Evolutionary conservation across 306 rosid genomes (phyloP).

Genomic region (Prosopis cineraria): DNA sequence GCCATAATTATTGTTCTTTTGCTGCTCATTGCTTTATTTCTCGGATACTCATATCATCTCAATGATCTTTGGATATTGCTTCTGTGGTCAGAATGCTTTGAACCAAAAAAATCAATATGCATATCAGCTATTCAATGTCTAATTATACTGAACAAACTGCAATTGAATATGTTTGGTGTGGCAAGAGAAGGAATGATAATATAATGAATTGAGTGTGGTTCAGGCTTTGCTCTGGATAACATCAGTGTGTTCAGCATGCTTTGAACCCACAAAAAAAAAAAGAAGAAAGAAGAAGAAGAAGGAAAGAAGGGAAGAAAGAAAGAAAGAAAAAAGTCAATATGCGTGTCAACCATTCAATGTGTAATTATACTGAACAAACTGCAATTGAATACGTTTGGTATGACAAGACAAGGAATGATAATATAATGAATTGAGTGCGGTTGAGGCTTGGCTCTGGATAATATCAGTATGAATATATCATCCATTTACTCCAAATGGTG

Average conservation of each 20-base stretch:
- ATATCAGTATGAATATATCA: not conserved
- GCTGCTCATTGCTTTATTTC: not conserved
- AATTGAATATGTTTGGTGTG: not conserved
- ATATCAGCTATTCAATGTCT: not conserved
- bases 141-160: not conserved
- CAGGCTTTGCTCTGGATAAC: no score
- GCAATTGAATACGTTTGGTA: no score
- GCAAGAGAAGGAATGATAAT: not conserved
- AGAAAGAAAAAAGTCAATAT: no score
- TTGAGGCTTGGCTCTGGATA: not conserved
- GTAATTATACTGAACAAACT: no score
- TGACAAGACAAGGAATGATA: no score
- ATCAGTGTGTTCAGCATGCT: no score
- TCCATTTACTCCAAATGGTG: not conserved
- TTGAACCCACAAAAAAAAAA: no score
- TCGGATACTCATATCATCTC: conserved; percentile 14
- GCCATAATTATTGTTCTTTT: conserved; percentile 11
- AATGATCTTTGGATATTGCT: not conserved
- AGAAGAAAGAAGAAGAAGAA: no score
- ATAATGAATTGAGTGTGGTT: not conserved
- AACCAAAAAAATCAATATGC: not conserved
- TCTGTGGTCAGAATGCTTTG: not conserved
- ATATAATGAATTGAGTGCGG: no score
- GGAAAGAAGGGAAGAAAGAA: no score
- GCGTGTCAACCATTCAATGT: no score